Base-by-base conservation (phyloP, 1,139 yeast species). In the Pichia sp. region DNA sequence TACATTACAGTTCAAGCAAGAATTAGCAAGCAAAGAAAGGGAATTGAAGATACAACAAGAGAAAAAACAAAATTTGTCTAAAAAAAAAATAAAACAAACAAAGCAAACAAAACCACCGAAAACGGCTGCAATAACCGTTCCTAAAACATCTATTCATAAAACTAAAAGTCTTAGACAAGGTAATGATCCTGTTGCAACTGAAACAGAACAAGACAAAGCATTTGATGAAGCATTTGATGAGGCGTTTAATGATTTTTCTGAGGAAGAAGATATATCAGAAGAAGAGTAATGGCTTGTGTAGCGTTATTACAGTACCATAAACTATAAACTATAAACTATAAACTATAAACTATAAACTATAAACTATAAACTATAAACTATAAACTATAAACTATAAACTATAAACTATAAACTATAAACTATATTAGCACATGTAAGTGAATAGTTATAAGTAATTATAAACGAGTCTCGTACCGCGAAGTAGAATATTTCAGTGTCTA, bases 261-360 rank as follows among this genome's bases (percentile, higher is more conserved):
- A 60, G 19, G 60, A 58, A 18, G 65, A 62, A 36, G 62, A 59
- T 8, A 54, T 56, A 51, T 60, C 64, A 49, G 66, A 62, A 46
- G 66, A 62, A 48, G 66, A 62, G 19, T 53, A 36, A 19, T 9
- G 16, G 3, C 14, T 14, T 31, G n/a, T 14, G 14, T 31, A 14
- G 33, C 13, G 2, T 31, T 11, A 16, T 31, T 14, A 31, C 14
- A 30, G 31, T 16, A 22, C 25, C 25, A 22, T 22, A 22, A 22
- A 22, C 25, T 22, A 31, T 31, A 31, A 31, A 13, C 13, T 14
- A 16, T 14, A 31, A 31, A 31, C n/a, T 7, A 31, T 31, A 31
- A 14, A 31, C 25, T 22, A 31, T 31, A 31, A 14, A 13, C 13
- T 14, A 16, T 14, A 31, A 31, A 31, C n/a, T 2, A 14, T 31